A percentile compares a stretch with the other conserved stretches of the same genome.
Evolutionary conservation across 148 eudicot genomes (phyloP).

Genomic region (Chenopodium formosanum): DNA sequence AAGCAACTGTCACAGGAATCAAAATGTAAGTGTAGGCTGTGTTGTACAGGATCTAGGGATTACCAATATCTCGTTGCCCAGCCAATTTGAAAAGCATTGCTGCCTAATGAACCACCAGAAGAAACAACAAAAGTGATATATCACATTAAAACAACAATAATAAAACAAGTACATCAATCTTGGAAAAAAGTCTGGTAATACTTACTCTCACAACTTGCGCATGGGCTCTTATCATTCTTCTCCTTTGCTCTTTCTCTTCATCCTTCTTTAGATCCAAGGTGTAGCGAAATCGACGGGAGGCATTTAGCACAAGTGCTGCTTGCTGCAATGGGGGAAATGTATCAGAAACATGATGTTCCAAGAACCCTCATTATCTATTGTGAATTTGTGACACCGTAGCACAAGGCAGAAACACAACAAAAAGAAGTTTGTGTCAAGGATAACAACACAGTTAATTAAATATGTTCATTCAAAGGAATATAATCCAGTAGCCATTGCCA

Average conservation of each 20-base stretch:
- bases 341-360: neutral
- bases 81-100: slow-evolving; percentile 95
- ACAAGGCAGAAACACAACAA: too few species aligned
- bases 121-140: slow-evolving; percentile 10
- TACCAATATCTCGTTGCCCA: slow-evolving; percentile 86
- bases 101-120: slow-evolving; percentile 45
- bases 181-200: neutral
- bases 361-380: neutral
- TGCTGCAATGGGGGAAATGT: slow-evolving; percentile 46
- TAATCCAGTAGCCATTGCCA: too few species aligned
- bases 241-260: slow-evolving; percentile 71
- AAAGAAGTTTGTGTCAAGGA: too few species aligned
- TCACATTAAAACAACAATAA: neutral
- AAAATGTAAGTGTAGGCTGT: neutral
- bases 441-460: too few species aligned
- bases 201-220: slow-evolving; percentile 95
- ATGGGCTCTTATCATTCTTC: slow-evolving; percentile 90
- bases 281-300: slow-evolving; percentile 89
- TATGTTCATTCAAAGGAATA: too few species aligned
- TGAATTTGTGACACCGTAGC: too few species aligned
- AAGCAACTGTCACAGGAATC: neutral
- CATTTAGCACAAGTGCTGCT: slow-evolving; percentile 97
- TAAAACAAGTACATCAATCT: neutral
- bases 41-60: neutral
- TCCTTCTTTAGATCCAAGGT: slow-evolving; percentile 75